Evolutionary conservation across 768 basidiomycete species (phyloP), one percentile per base, ranked within the genome.

Genomic region (Astraeus odoratus): DNA sequence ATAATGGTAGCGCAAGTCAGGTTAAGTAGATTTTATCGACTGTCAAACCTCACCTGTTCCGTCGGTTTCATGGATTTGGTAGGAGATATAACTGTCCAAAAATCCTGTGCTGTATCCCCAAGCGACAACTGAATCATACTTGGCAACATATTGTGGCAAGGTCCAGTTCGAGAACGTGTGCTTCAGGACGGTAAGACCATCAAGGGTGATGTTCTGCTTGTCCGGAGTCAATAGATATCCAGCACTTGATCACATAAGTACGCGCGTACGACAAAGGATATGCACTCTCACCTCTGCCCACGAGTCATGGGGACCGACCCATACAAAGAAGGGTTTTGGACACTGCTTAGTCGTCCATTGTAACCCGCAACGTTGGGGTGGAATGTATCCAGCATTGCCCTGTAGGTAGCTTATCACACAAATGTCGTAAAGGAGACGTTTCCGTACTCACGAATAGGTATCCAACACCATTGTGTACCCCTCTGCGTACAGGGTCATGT

Each of bases 41-140:
- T 24, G 23, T 9, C 10, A 15, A 8, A 10, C 6, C 37, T 10
- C 39, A 55, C 54, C 47, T 33, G 51, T 46, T 5, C 53, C 53
- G 13, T 48, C 39, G 0, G 13, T 38, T 5, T 37, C 43, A 25
- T 55, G 44, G 5, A 44, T 53, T n/a, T 44, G 42, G 24, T 46
- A 53, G 41, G 53, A 55, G 22, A 50, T 8, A 5, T 51, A 44
- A 1, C 52, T 35, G 27, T 51, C 51, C 10, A 53, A 51, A 22
- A 55, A 53, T 1, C 26, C 4, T 6, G 40, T 46, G 35, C 49
- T 53, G 20, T 53, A 20, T 22, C 52, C 51, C 54, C 54, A 53
- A 12, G 39, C 2, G 2, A 45, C 46, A 1, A 25, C 47, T 7
- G 22, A 29, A 4, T 36, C 37, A 23, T 53, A 55, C 27, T 36